phyloP scores from a whole-genome alignment of 2,329 filamentous ascomycete genomes.

The Cladosporium sp. region DNA sequence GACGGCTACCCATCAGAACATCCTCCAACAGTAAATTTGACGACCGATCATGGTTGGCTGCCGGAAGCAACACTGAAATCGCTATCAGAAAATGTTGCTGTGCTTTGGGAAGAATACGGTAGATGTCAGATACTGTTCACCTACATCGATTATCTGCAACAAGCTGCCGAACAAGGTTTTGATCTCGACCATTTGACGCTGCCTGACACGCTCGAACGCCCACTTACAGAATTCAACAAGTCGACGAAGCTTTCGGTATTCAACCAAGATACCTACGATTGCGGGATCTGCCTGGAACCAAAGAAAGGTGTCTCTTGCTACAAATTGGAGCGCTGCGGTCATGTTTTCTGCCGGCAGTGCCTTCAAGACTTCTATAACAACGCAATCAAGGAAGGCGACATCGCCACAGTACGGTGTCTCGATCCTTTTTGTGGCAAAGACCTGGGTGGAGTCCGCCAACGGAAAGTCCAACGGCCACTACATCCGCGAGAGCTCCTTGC shows the following conservation, averaged over 20 bases:
- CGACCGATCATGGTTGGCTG: slow-evolving; percentile 51
- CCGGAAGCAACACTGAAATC: slow-evolving; percentile 40
- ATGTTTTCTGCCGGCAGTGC: slow-evolving; percentile 89
- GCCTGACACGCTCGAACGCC: slow-evolving; percentile 55
- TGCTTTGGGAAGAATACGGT: slow-evolving; percentile 59
- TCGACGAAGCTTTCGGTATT: slow-evolving; percentile 71
- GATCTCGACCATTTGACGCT: slow-evolving; percentile 48
- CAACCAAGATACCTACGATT: slow-evolving; percentile 79
- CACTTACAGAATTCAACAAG: slow-evolving; percentile 73
- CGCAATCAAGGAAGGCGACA: slow-evolving; percentile 79
- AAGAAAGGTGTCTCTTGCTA: slow-evolving; percentile 84
- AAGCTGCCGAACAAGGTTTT: slow-evolving; percentile 54
- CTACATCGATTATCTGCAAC: slow-evolving; percentile 58
- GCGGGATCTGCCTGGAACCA: slow-evolving; percentile 83
- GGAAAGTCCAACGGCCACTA: slow-evolving; percentile 58
- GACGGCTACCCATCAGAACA: slow-evolving; percentile 51
- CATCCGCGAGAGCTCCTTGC: slow-evolving; percentile 73
- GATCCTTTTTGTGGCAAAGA: slow-evolving; percentile 73
- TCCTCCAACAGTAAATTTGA: slow-evolving; percentile 48
- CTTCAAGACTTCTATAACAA: slow-evolving; percentile 85
- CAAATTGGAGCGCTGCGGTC: slow-evolving; percentile 73
- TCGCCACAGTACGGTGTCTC: slow-evolving; percentile 74
- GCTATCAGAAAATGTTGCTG: slow-evolving; percentile 45
- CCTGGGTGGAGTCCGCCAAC: slow-evolving; percentile 35
- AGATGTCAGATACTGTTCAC: slow-evolving; percentile 53